These are phyloP conservation scores for Pythium sp. DNA, from an alignment of 352 stramenopile genomes.

Conservation along the genomic window DNA sequence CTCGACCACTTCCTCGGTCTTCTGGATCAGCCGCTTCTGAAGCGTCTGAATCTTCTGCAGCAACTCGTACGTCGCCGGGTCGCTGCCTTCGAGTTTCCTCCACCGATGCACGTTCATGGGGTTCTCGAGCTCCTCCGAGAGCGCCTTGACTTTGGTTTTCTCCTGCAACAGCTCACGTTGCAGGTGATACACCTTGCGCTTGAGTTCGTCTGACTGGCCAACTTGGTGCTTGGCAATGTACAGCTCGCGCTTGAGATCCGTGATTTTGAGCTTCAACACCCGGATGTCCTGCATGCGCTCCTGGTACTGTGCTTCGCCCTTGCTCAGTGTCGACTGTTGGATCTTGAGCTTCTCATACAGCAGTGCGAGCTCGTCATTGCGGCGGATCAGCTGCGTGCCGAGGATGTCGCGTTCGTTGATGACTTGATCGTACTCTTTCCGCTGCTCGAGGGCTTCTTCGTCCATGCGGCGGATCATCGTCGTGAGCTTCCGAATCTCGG, in stretches of 20 bases:
- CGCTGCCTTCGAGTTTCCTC: constrained; percentile 95
- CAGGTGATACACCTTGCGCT: constrained; percentile 86
- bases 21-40: constrained; percentile 93
- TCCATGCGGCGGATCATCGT: constrained; percentile 93
- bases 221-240: constrained; percentile 90
- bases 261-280: constrained; percentile 95
- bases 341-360: constrained; percentile 98
- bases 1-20: constrained; percentile 94
- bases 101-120: constrained; percentile 98
- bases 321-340: constrained; percentile 91
- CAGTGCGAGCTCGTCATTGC: constrained; percentile 96
- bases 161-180: constrained; percentile 92
- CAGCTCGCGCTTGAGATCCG: constrained; percentile 91
- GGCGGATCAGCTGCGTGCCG: constrained; percentile 94
- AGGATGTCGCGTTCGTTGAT: constrained; percentile 97
- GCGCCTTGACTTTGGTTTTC: constrained; percentile 95
- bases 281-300: constrained; percentile 93
- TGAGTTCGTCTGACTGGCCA: constrained; percentile 83
- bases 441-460: constrained; percentile 91
- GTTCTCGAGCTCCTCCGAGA: constrained; percentile 96
- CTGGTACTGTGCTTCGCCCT: constrained; percentile 93
- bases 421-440: constrained; percentile 96
- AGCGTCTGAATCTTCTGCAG: constrained; percentile 97
- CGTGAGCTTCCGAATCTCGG: constrained; percentile 91
- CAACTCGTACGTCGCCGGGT: constrained; percentile 94